Evolutionary conservation across 345 rosid genomes (phyloP).

Genomic region (Eucalyptus sp.): DNA sequence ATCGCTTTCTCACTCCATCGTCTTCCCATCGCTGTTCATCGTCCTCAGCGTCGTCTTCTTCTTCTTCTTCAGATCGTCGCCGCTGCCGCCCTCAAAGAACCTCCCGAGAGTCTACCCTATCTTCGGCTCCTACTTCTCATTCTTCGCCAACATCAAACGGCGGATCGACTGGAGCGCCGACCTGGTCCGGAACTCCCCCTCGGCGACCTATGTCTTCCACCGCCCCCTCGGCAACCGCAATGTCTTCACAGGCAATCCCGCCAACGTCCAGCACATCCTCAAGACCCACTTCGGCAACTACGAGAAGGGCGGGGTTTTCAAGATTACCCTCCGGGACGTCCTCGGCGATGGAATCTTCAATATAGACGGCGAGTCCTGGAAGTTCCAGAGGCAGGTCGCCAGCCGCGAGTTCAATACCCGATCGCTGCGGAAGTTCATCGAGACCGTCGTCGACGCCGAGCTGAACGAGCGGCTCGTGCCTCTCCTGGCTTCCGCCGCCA

Average conservation of each 20-base stretch:
- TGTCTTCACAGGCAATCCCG: slow-evolving; percentile 43
- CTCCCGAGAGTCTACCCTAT: slow-evolving; percentile 31
- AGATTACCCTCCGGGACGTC: slow-evolving; percentile 18
- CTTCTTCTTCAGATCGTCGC: neutral
- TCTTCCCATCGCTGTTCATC: neutral
- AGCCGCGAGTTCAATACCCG: slow-evolving; percentile 64
- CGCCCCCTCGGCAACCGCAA: slow-evolving; percentile 8
- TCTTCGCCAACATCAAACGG: slow-evolving; percentile 10
- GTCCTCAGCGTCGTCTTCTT: neutral
- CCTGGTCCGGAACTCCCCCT: slow-evolving; percentile 23
- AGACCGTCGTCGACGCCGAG: slow-evolving; percentile 40
- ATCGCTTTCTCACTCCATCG: neutral
- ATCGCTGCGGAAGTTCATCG: slow-evolving; percentile 49
- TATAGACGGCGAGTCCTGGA: slow-evolving; percentile 44
- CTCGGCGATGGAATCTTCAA: slow-evolving; percentile 62
- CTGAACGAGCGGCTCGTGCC: slow-evolving; percentile 42
- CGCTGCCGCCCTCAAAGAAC: neutral
- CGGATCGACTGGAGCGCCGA: slow-evolving; percentile 36
- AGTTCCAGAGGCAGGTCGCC: slow-evolving; percentile 50
- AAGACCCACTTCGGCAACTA: slow-evolving; percentile 37
- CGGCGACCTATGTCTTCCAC: slow-evolving; percentile 26
- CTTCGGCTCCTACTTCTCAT: slow-evolving; percentile 21
- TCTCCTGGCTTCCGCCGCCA: slow-evolving; percentile 19
- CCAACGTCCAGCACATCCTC: slow-evolving; percentile 42
- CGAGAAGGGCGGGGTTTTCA: slow-evolving; percentile 23